Percentiles rank a stretch among this genome's conserved stretches.
phyloP scores from a whole-genome alignment of 1,284 basidiomycete species.

The Mycena sp. region DNA sequence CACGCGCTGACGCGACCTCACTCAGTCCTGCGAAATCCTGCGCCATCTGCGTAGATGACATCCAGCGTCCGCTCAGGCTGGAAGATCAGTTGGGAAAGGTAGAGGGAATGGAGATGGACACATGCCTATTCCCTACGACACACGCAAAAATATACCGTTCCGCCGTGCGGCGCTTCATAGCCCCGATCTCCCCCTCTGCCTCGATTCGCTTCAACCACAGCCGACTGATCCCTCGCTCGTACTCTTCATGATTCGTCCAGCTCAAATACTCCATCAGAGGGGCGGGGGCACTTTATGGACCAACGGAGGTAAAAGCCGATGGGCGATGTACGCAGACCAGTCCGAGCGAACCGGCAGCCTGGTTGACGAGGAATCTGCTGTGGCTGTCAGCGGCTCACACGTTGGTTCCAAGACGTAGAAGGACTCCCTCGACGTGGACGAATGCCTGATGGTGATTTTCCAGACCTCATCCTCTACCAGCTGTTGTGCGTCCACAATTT shows the following conservation, averaged over 20 bases:
- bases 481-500: constrained; percentile 57
- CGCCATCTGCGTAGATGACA: constrained; percentile 69
- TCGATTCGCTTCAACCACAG: constrained; percentile 62
- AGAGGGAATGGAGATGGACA: constrained; percentile 11
- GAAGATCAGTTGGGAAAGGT: constrained; percentile 3
- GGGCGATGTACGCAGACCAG: constrained; percentile 67
- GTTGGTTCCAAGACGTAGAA: constrained; percentile 72
- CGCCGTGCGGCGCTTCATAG: constrained; percentile 58
- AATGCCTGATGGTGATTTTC: constrained; percentile 53
- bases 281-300: constrained; percentile 17
- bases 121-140: constrained; percentile 75
- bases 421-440: constrained; percentile 34
- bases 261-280: constrained; percentile 51
- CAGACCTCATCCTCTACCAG: constrained; percentile 68
- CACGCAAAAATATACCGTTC: constrained; percentile 71
- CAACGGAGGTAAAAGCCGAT: constrained; percentile 29
- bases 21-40: constrained; percentile 68
- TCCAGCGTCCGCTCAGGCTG: constrained; percentile 74
- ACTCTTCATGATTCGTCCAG: constrained; percentile 77
- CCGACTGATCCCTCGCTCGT: constrained; percentile 70
- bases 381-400: constrained; percentile 54
- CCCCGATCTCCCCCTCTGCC: constrained; percentile 53
- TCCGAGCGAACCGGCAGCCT: constrained; percentile 58
- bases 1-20: constrained; percentile 22
- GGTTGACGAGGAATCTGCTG: not conserved